Percentiles rank a stretch among this genome's conserved stretches.
Evolutionary conservation across 2,329 filamentous ascomycete genomes (phyloP).

Genomic region (Aspergillus fijiensis): DNA sequence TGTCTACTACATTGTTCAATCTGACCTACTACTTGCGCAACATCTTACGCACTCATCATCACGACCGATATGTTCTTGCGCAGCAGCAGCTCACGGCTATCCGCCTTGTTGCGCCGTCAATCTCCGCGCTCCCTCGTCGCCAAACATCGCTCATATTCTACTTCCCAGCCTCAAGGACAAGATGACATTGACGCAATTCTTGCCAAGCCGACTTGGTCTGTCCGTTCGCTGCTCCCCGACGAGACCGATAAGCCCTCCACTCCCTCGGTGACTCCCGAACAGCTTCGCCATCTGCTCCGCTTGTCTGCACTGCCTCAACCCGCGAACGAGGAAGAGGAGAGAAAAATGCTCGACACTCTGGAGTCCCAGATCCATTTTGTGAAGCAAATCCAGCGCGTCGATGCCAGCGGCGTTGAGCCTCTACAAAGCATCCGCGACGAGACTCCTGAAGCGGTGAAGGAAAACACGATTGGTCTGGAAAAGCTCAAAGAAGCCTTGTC

Average conservation of each 20-base stretch:
- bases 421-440: constrained; percentile 77
- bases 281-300: constrained; percentile 80
- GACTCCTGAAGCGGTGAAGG: constrained; percentile 39
- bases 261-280: constrained; percentile 58
- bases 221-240: constrained; percentile 67
- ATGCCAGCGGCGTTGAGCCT: constrained; percentile 71
- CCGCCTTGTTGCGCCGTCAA: constrained; percentile 9
- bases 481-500: constrained; percentile 39
- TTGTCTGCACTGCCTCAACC: constrained; percentile 84
- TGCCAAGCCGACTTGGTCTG: constrained; percentile 77
- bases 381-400: constrained; percentile 75
- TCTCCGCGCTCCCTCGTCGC: constrained; percentile 5
- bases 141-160: constrained; percentile 21
- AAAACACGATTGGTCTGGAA: constrained; percentile 41
- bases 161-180: constrained; percentile 23
- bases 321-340: constrained; percentile 60
- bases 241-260: constrained; percentile 28
- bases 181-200: constrained; percentile 52
- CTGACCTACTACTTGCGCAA: not conserved
- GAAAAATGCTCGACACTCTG: constrained; percentile 70
- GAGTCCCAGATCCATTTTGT: constrained; percentile 87
- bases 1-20: not conserved
- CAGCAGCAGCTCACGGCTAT: constrained; percentile 16
- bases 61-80: constrained; percentile 11
- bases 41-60: too few relatives aligned